phyloP scores from a whole-genome alignment of 331 rosid species.

The Ulmus americana region DNA sequence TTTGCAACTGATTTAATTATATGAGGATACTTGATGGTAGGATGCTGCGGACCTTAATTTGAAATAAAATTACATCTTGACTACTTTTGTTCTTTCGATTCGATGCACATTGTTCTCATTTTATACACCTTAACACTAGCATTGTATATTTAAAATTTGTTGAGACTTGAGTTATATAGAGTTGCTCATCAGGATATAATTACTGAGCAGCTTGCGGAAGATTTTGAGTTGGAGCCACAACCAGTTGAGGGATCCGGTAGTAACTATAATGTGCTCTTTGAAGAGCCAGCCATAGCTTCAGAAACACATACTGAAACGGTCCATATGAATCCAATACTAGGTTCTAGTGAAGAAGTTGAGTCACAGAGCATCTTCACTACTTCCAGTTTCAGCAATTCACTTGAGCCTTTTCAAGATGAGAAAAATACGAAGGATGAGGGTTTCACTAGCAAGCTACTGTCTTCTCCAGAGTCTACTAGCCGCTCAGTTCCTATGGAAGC shows the following conservation, averaged over 20 bases:
- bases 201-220: slow-evolving; percentile 24
- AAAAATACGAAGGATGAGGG: slow-evolving; percentile 27
- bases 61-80: background rate
- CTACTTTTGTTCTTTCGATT: background rate
- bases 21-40: background rate
- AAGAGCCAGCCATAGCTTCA: slow-evolving; percentile 22
- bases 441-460: slow-evolving; percentile 26
- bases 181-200: slow-evolving; percentile 30
- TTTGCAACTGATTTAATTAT: background rate
- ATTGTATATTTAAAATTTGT: background rate
- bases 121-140: background rate
- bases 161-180: slow-evolving; percentile 18
- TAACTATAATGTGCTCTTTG: slow-evolving; percentile 19
- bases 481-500: slow-evolving; percentile 23
- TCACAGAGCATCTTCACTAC: slow-evolving; percentile 22
- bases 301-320: slow-evolving; percentile 27
- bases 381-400: slow-evolving; percentile 32
- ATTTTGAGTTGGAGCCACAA: slow-evolving; percentile 30
- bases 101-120: too few relatives aligned
- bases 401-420: slow-evolving; percentile 31
- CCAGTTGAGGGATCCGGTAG: slow-evolving; percentile 26
- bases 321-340: slow-evolving; percentile 23
- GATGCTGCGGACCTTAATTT: background rate
- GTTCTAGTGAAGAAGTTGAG: slow-evolving; percentile 36
- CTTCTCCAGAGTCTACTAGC: slow-evolving; percentile 30